A percentile compares a stretch with the other conserved stretches of the same genome.
Evolutionary conservation across 2,329 filamentous ascomycete genomes (phyloP).

Genomic region (Pestalotiopsis sp.): DNA sequence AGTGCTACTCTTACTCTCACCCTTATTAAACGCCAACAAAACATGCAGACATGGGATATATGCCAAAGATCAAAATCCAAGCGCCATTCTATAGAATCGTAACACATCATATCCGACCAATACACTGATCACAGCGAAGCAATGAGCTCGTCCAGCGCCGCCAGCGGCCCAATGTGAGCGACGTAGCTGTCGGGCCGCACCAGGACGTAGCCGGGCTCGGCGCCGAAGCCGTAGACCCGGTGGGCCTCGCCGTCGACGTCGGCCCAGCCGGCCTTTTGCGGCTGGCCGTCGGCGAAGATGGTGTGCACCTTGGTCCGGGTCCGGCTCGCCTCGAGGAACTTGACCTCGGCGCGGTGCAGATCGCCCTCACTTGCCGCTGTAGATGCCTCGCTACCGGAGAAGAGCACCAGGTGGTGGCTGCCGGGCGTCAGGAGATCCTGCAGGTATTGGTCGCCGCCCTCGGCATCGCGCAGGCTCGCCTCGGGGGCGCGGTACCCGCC

Average conservation of each 20-base stretch:
- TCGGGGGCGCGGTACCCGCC: conserved; percentile 49
- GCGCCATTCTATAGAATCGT: too few relatives aligned
- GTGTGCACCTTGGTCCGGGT: conserved; percentile 11
- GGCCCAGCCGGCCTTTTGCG: not conserved
- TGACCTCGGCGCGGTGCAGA: conserved; percentile 15
- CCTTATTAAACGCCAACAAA: too few relatives aligned
- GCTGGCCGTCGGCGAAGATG: conserved; percentile 2
- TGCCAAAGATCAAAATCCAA: too few relatives aligned
- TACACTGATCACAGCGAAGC: not conserved
- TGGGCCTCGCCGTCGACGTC: conserved; percentile 28
- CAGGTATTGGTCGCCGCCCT: not conserved
- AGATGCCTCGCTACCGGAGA: conserved; percentile 18
- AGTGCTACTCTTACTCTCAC: too few relatives aligned
- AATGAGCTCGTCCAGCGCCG: conserved; percentile 23
- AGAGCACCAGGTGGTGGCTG: conserved; percentile 27
- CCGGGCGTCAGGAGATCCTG: conserved; percentile 3
- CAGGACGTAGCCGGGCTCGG: conserved; percentile 25
- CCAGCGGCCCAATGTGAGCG: conserved; percentile 29
- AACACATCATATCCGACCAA: not conserved
- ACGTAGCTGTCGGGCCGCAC: conserved; percentile 34
- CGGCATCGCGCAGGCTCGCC: conserved; percentile 23
- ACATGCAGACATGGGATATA: too few relatives aligned
- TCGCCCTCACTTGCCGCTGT: conserved; percentile 15
- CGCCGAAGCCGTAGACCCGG: conserved; percentile 27
- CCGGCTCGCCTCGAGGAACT: conserved; percentile 11